Conservation (phyloP, 352 stramenopile species). For the Thalassiosira oceanica region DNA sequence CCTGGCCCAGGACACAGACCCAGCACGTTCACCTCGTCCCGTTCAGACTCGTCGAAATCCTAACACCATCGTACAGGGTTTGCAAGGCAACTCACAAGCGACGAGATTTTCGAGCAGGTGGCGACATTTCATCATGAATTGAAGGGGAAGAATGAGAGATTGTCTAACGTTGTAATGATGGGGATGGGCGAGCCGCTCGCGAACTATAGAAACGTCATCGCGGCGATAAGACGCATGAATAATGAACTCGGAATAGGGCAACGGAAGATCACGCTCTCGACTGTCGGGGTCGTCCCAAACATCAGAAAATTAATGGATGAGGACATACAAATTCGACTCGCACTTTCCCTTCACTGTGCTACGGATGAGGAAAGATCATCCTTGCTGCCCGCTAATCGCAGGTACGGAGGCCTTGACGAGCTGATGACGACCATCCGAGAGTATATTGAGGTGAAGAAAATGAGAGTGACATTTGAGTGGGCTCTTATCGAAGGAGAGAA, state of each 20-base stretch:
- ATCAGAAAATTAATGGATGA: constrained; percentile 70
- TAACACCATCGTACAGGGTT: too few relatives aligned
- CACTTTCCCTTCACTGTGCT: constrained; percentile 83
- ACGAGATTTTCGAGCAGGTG: constrained; percentile 87
- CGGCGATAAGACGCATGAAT: constrained; percentile 81
- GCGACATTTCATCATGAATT: constrained; percentile 80
- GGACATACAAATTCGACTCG: constrained; percentile 78
- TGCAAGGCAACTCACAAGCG: constrained; percentile 77
- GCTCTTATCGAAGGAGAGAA: constrained; percentile 85
- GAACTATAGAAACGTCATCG: constrained; percentile 85
- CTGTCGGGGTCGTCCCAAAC: constrained; percentile 80
- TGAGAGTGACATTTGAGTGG: constrained; percentile 86
- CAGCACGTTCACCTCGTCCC: too few relatives aligned
- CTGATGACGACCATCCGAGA: constrained; percentile 78
- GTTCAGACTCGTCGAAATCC: too few relatives aligned
- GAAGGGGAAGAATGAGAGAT: constrained; percentile 38
- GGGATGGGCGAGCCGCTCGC: constrained; percentile 82
- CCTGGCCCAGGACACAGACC: too few relatives aligned
- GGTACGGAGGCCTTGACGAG: constrained; percentile 81
- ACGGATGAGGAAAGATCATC: constrained; percentile 77
- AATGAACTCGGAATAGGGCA: constrained; percentile 84
- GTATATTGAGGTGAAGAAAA: constrained; percentile 69
- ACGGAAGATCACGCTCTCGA: constrained; percentile 84
- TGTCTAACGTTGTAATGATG: constrained; percentile 88
- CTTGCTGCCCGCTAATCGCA: constrained; percentile 83